phyloP scores from a whole-genome alignment of 768 basidiomycete genomes.

The Tricholoma matsutake region DNA sequence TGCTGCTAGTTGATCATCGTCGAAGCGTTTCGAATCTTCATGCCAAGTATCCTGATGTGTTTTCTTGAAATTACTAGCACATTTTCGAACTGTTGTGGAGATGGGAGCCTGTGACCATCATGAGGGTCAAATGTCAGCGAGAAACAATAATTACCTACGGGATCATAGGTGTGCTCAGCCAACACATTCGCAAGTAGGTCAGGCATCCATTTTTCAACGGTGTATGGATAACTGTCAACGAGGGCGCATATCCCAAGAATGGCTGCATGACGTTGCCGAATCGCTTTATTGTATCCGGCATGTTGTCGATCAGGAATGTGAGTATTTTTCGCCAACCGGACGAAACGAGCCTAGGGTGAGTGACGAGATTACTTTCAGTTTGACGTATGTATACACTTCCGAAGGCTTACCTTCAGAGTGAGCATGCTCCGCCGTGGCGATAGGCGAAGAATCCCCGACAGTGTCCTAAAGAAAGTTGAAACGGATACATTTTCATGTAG shows the following conservation, averaged over 20 bases:
- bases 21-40: constrained; percentile 82
- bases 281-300: constrained; percentile 61
- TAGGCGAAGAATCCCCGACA: constrained; percentile 80
- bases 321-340: constrained; percentile 66
- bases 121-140: constrained; percentile 11
- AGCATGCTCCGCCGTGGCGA: constrained; percentile 77
- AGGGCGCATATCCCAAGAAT: constrained; percentile 93
- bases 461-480: constrained; percentile 42
- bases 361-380: background rate
- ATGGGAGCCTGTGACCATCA: constrained; percentile 61
- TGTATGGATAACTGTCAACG: constrained; percentile 93
- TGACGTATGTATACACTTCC: constrained; percentile 9
- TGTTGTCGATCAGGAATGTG: constrained; percentile 63
- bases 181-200: constrained; percentile 75
- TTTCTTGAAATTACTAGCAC: constrained; percentile 76
- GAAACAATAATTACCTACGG: constrained; percentile 39
- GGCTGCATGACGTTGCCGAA: constrained; percentile 84
- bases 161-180: constrained; percentile 84
- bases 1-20: constrained; percentile 79
- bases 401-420: constrained; percentile 55
- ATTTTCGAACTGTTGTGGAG: constrained; percentile 78
- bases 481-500: background rate
- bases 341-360: constrained; percentile 64
- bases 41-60: constrained; percentile 91
- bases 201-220: constrained; percentile 93